Evolutionary conservation across 75 land plant genomes (phyloP).

Genomic region (Selaginella moellendorffii): DNA sequence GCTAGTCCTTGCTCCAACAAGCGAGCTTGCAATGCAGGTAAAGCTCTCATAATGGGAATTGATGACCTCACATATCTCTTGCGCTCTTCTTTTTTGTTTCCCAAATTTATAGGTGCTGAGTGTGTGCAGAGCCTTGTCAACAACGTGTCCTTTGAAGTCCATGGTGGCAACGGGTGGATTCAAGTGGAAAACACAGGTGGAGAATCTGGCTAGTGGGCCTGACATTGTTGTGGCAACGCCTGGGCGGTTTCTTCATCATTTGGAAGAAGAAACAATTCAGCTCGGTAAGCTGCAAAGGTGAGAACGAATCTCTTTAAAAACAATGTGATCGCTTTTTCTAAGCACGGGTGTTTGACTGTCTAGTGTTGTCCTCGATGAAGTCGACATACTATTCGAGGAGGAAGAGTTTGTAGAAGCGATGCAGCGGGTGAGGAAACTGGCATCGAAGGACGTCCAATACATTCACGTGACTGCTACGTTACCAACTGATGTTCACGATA

Average conservation of each 20-base stretch:
- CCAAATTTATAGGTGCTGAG: constrained; percentile 54
- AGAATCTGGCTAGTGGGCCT: constrained; percentile 46
- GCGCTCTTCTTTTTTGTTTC: neutral
- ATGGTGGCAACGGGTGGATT: constrained; percentile 98
- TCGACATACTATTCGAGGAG: constrained; percentile 79
- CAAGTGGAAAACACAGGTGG: constrained; percentile 77
- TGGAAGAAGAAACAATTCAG: constrained; percentile 49
- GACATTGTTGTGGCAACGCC: constrained; percentile 95
- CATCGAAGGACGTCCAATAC: constrained; percentile 61
- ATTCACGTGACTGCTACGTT: constrained; percentile 96
- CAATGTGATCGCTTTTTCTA: too few species aligned
- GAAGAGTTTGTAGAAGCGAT: constrained; percentile 66
- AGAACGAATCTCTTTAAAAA: too few species aligned
- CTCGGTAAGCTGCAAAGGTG: constrained; percentile 62
- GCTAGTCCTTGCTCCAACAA: constrained; percentile 77
- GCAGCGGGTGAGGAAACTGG: constrained; percentile 35
- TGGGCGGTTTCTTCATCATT: constrained; percentile 66
- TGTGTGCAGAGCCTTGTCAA: constrained; percentile 64
- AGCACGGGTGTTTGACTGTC: too few species aligned
- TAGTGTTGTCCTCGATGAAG: constrained; percentile 94
- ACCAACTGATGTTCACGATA: constrained; percentile 79
- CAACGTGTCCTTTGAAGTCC: constrained; percentile 57
- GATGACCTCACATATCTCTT: neutral
- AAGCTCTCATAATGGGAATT: neutral
- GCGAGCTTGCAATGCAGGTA: constrained; percentile 96